phyloP scores from a whole-genome alignment of 2,329 filamentous ascomycete genomes.

The Simplicillium aogashimaense region DNA sequence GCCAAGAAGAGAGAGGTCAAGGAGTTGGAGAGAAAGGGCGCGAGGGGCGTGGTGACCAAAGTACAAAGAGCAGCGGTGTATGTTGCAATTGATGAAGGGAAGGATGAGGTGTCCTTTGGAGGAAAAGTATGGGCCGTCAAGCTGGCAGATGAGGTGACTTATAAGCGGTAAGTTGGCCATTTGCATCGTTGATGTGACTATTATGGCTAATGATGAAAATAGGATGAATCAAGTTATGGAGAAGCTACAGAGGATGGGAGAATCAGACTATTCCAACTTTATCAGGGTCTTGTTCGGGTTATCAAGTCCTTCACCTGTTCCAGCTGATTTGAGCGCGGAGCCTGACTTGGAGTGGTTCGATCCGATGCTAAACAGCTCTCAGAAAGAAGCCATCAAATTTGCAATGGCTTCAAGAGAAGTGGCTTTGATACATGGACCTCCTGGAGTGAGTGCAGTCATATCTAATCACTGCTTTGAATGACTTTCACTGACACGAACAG shows the following conservation, averaged over 20 bases:
- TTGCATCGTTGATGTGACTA: not conserved
- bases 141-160: slow-evolving; percentile 59
- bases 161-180: slow-evolving; percentile 35
- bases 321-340: slow-evolving; percentile 28
- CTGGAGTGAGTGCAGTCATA: slow-evolving; percentile 46
- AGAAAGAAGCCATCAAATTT: slow-evolving; percentile 66
- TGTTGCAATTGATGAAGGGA: slow-evolving; percentile 61
- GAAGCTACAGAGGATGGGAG: slow-evolving; percentile 45
- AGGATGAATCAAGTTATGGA: slow-evolving; percentile 57
- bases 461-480: not conserved
- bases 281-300: slow-evolving; percentile 54
- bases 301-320: slow-evolving; percentile 38
- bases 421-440: slow-evolving; percentile 86
- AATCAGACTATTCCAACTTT: slow-evolving; percentile 49
- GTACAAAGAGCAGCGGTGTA: slow-evolving; percentile 48
- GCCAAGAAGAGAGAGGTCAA: slow-evolving; percentile 64
- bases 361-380: slow-evolving; percentile 51
- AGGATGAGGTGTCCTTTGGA: slow-evolving; percentile 31
- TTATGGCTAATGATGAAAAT: not conserved
- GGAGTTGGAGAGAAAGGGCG: slow-evolving; percentile 59
- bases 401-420: slow-evolving; percentile 74
- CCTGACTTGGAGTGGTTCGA: slow-evolving; percentile 50
- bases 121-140: slow-evolving; percentile 55
- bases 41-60: slow-evolving; percentile 60
- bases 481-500: slow-evolving; percentile 20